Conservation (phyloP, 1,284 basidiomycete species). For the Ceratorhiza oryzae-sativae region DNA sequence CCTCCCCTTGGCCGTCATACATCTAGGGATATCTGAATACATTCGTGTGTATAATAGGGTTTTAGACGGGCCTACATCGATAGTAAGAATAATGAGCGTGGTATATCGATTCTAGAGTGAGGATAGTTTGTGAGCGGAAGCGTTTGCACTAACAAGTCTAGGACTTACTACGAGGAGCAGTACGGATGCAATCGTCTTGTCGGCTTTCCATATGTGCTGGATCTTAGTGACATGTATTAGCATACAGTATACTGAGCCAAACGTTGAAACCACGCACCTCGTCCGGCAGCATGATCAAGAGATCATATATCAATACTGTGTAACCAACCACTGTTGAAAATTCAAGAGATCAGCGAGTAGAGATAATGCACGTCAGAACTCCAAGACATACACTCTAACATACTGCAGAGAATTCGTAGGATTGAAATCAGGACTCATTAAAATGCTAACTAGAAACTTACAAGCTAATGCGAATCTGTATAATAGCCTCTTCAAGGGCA, state of each 20-base stretch:
- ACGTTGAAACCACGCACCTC: constrained; percentile 13
- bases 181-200: constrained; percentile 9
- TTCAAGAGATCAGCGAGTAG: background rate
- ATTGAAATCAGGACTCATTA: background rate
- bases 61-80: constrained; percentile 10
- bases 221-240: constrained; percentile 24
- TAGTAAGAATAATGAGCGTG: constrained; percentile 23
- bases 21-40: background rate
- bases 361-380: background rate
- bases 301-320: constrained; percentile 35
- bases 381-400: background rate
- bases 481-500: background rate
- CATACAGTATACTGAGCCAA: background rate
- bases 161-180: constrained; percentile 37
- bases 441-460: background rate
- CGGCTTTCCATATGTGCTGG: constrained; percentile 36
- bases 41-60: no score
- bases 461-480: background rate
- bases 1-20: constrained; percentile 34
- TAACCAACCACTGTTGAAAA: constrained; percentile 33
- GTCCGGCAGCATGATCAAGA: constrained; percentile 37
- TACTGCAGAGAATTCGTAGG: background rate
- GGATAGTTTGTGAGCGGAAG: background rate
- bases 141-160: background rate
- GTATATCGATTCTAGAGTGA: background rate